Evolutionary conservation across 306 rosid genomes (phyloP).

Genomic region (Glycine soja): DNA sequence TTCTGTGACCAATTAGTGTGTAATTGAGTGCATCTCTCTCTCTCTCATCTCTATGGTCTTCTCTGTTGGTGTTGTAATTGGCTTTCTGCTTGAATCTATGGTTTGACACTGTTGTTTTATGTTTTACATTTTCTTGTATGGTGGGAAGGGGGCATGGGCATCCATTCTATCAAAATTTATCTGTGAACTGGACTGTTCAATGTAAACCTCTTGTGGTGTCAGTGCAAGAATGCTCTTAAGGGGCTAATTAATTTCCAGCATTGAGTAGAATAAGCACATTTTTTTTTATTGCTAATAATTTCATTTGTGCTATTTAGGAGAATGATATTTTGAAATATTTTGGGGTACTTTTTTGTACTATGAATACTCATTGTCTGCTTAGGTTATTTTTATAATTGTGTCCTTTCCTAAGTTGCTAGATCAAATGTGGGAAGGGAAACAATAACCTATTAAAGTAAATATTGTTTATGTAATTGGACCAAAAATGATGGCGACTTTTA

Average conservation of each 20-base stretch:
- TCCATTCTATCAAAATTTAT: neutral
- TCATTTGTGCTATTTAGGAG: too few species aligned
- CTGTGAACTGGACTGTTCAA: slow-evolving; percentile 5
- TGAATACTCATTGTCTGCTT: slow-evolving; percentile 2
- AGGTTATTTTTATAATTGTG: neutral
- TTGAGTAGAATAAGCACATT: slow-evolving; percentile 16
- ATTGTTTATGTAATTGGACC: neutral
- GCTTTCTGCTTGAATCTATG: slow-evolving; percentile 27
- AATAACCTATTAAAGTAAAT: neutral
- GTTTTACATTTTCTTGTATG: slow-evolving; percentile 8
- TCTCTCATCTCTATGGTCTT: slow-evolving; percentile 11
- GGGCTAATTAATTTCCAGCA: slow-evolving; percentile 1
- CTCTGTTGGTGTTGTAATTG: slow-evolving; percentile 23
- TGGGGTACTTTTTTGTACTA: neutral
- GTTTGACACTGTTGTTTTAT: slow-evolving; percentile 26
- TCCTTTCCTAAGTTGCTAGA: neutral
- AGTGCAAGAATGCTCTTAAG: neutral
- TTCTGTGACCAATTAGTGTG: slow-evolving; percentile 9
- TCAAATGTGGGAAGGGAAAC: slow-evolving; percentile 19
- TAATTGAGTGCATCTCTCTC: neutral
- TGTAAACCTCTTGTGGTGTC: slow-evolving; percentile 16
- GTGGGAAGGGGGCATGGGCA: neutral
- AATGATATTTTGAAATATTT: too few species aligned
- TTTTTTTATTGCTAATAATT: too few species aligned
- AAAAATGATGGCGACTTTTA: neutral